phyloP scores from a whole-genome alignment of 176 grass and related monocot genomes.

The barley (Hordeum vulgare) region MorexV3_pseudomolecules_assembly NC_058518.1:253496729-253497228 shows the following conservation, averaged over 20 bases:
- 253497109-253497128: background rate
- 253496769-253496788: slow-evolving; percentile 77
- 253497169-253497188: slow-evolving; percentile 3
- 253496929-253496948: slow-evolving; percentile 1
- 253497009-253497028: slow-evolving; percentile 91
- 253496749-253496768: slow-evolving; percentile 87
- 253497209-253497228: slow-evolving; percentile 97
- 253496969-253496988: slow-evolving; percentile 12
- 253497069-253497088: slow-evolving; percentile 97
- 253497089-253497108: background rate
- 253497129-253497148: background rate
- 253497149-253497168: slow-evolving; percentile 3
- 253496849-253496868: slow-evolving; percentile 93
- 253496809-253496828: slow-evolving; percentile 97
- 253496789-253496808: slow-evolving; percentile 91
- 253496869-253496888: slow-evolving; percentile 99
- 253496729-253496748: slow-evolving; percentile 82
- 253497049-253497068: slow-evolving; percentile 99
- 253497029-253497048: slow-evolving; percentile 89
- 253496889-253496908: slow-evolving; percentile 95
- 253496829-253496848: slow-evolving; percentile 95
- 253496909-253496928: slow-evolving; percentile 97
- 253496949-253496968: background rate
- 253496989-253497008: slow-evolving; percentile 55
- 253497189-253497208: slow-evolving; percentile 53